A percentile compares a stretch with the other conserved stretches of the same genome.
These are phyloP conservation scores for Candida sp. DNA, from an alignment of 1,139 yeast species.

Conservation along the genomic window DNA sequence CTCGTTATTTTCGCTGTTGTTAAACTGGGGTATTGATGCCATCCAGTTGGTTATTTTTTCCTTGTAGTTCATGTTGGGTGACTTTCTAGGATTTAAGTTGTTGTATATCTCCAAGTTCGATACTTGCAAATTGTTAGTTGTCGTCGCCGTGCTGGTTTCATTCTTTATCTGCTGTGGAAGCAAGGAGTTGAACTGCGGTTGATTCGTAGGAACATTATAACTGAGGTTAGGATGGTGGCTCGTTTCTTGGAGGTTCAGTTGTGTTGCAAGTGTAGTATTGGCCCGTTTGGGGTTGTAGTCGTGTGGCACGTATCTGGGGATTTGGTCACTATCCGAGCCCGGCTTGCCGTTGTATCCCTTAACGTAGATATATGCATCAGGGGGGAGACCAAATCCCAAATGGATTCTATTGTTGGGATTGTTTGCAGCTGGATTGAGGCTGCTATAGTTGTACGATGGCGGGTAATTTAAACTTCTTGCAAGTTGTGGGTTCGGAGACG, in stretches of 20 bases:
- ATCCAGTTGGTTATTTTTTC: slow-evolving; percentile 74
- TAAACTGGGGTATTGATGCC: slow-evolving; percentile 49
- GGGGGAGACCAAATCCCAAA: background rate
- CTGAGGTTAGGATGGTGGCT: background rate
- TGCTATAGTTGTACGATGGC: slow-evolving; percentile 1
- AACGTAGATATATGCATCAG: slow-evolving; percentile 2
- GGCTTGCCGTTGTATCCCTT: background rate
- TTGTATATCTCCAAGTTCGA: slow-evolving; percentile 9
- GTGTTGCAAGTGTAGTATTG: background rate
- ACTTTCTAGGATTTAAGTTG: slow-evolving; percentile 59
- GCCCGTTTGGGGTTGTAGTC: background rate
- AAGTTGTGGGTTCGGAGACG: background rate
- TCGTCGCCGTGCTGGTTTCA: background rate
- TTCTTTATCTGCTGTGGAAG: background rate
- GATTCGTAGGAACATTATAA: background rate
- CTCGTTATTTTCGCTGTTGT: slow-evolving; percentile 15
- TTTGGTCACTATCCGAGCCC: background rate
- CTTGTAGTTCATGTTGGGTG: slow-evolving; percentile 58
- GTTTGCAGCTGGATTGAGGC: background rate
- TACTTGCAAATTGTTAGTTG: background rate
- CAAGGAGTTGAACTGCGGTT: background rate
- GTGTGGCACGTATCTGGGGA: slow-evolving; percentile 2
- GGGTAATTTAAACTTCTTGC: slow-evolving; percentile 2
- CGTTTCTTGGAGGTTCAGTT: background rate
- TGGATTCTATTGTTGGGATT: background rate